Evolutionary conservation across 805 yeast species (phyloP).

Genomic region (Metschnikowia arizonensis): DNA sequence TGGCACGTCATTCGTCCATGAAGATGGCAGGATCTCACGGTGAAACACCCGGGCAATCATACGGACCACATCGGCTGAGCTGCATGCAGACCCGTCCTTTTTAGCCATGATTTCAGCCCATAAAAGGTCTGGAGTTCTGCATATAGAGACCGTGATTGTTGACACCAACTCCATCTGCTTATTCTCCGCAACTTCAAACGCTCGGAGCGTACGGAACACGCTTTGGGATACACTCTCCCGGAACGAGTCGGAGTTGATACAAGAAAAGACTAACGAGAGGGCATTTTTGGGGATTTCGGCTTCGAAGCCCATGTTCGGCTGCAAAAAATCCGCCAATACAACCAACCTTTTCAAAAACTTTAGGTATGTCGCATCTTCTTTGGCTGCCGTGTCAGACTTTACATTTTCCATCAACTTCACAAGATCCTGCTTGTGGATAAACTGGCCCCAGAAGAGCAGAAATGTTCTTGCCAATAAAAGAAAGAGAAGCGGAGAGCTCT

Average conservation of each 20-base stretch:
- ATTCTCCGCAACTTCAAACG: neutral
- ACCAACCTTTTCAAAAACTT: neutral
- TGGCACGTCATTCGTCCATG: neutral
- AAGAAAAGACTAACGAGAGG: neutral
- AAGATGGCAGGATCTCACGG: neutral
- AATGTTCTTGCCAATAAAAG: neutral
- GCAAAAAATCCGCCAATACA: neutral
- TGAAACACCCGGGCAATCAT: neutral
- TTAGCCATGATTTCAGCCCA: neutral
- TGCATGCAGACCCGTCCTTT: neutral
- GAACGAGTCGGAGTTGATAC: neutral
- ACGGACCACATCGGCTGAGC: neutral
- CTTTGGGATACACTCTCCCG: neutral
- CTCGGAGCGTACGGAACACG: neutral
- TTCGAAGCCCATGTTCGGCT: neutral
- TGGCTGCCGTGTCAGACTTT: neutral
- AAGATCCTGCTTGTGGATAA: conserved; percentile 1
- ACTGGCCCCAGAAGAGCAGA: conserved; percentile 1
- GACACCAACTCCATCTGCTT: neutral
- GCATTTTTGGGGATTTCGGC: neutral
- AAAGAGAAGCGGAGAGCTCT: neutral
- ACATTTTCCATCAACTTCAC: neutral
- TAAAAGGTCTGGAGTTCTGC: neutral
- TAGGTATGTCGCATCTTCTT: neutral
- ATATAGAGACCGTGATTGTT: neutral